Evolutionary conservation across 2,329 filamentous ascomycete genomes (phyloP).

Genomic region (Beauveria asiatica): DNA sequence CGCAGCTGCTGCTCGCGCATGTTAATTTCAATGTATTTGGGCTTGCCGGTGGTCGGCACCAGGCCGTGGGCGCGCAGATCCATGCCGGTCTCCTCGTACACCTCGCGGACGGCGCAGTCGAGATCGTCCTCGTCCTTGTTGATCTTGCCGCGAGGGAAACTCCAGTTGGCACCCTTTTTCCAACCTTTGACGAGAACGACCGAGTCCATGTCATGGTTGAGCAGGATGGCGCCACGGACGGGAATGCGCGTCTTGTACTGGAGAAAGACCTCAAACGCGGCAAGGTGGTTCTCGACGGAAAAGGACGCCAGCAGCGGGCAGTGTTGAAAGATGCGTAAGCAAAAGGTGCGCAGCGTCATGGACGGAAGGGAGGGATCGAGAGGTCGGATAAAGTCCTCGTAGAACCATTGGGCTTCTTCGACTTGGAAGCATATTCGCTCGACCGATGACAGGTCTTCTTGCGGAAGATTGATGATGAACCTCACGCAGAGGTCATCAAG

Average conservation of each 20-base stretch:
- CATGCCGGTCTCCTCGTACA: slow-evolving; percentile 92
- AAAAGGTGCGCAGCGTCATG: slow-evolving; percentile 78
- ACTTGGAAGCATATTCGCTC: slow-evolving; percentile 97
- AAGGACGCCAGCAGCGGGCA: slow-evolving; percentile 82
- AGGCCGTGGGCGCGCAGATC: slow-evolving; percentile 70
- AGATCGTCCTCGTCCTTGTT: slow-evolving; percentile 94
- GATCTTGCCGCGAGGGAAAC: slow-evolving; percentile 94
- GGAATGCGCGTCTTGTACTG: slow-evolving; percentile 92
- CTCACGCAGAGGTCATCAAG: slow-evolving; percentile 96
- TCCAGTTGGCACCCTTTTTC: slow-evolving; percentile 96
- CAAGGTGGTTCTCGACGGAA: slow-evolving; percentile 66
- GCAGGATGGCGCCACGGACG: slow-evolving; percentile 85
- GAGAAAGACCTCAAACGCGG: slow-evolving; percentile 85
- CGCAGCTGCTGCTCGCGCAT: slow-evolving; percentile 91
- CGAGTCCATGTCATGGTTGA: slow-evolving; percentile 91
- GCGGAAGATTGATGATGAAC: slow-evolving; percentile 94
- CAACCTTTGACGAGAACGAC: slow-evolving; percentile 92
- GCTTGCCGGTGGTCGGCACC: slow-evolving; percentile 59
- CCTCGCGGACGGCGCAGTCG: slow-evolving; percentile 87
- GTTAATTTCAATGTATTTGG: slow-evolving; percentile 78
- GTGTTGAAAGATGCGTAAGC: slow-evolving; percentile 84
- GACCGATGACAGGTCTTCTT: slow-evolving; percentile 81
- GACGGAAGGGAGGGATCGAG: slow-evolving; percentile 77
- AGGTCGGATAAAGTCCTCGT: slow-evolving; percentile 97
- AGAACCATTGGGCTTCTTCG: slow-evolving; percentile 99